These are phyloP conservation scores for Citrullus mucosospermus DNA, from an alignment of 306 rosid species.

Conservation along the genomic window DNA sequence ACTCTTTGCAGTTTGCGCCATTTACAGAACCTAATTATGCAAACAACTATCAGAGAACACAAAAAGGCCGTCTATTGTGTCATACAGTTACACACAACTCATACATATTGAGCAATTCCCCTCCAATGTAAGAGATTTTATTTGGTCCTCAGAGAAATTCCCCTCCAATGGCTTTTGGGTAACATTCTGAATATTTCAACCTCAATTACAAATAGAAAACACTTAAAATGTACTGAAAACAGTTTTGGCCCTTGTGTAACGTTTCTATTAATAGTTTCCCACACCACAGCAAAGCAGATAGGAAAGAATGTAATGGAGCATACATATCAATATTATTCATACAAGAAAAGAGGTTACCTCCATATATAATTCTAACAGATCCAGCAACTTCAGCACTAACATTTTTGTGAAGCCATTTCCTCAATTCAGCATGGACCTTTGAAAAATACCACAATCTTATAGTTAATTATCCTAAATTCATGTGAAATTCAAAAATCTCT, in stretches of 20 bases:
- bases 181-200: not conserved
- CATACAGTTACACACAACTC: not conserved
- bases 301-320: not conserved
- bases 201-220: not conserved
- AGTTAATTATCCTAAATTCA: not conserved
- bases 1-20: conserved; percentile 73
- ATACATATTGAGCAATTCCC: not conserved
- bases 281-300: not conserved
- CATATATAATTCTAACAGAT: conserved; percentile 73
- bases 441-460: not conserved
- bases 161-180: not conserved
- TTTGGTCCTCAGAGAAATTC: too few species aligned
- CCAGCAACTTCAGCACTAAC: conserved; percentile 54
- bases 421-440: conserved; percentile 71
- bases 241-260: not conserved
- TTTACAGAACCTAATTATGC: conserved; percentile 61
- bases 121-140: not conserved
- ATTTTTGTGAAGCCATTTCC: conserved; percentile 65
- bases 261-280: not conserved
- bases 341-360: conserved; percentile 39
- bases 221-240: not conserved
- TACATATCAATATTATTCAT: not conserved
- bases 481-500: not conserved
- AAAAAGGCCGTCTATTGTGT: not conserved
- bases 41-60: not conserved